Evolutionary conservation across 208 protist species (phyloP).

Genomic region (Acanthamoeba castellanii): DNA sequence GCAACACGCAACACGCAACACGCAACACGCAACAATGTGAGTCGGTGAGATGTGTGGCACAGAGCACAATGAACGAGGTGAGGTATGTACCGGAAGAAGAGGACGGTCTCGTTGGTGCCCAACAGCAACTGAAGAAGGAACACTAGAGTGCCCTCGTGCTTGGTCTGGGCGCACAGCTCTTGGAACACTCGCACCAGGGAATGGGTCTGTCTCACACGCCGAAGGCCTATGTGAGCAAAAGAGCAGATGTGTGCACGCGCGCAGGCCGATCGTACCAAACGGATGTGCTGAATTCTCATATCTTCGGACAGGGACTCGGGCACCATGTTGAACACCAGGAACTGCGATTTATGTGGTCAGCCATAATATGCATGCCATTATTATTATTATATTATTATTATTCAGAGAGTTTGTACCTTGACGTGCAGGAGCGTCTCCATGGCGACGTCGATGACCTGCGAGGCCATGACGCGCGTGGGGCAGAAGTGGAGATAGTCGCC

Average conservation of each 20-base stretch:
- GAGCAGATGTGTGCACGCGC: no score
- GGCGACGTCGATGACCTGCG: conserved; percentile 67
- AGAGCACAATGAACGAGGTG: no score
- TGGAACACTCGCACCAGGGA: conserved; percentile 33
- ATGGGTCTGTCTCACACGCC: background rate
- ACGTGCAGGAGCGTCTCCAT: conserved; percentile 71
- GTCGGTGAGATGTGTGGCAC: background rate
- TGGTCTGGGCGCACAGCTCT: conserved; percentile 58
- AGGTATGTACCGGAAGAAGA: conserved; percentile 1
- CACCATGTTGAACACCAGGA: conserved; percentile 43
- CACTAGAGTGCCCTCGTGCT: conserved; percentile 46
- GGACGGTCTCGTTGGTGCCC: conserved; percentile 36
- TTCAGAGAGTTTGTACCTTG: background rate
- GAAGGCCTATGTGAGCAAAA: background rate
- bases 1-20: no score
- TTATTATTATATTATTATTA: background rate
- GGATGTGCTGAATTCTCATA: conserved; percentile 4
- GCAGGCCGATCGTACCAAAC: background rate
- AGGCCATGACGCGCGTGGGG: conserved; percentile 72
- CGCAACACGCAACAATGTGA: no score
- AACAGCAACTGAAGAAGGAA: conserved; percentile 45
- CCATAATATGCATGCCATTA: no score
- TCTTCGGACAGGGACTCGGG: conserved; percentile 19
- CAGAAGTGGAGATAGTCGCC: conserved; percentile 62
- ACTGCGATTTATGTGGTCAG: background rate